A percentile compares a stretch with the other conserved stretches of the same genome.
Conservation (phyloP, 2,329 filamentous ascomycete genomes). For the Colletotrichum higginsianum region DNA sequence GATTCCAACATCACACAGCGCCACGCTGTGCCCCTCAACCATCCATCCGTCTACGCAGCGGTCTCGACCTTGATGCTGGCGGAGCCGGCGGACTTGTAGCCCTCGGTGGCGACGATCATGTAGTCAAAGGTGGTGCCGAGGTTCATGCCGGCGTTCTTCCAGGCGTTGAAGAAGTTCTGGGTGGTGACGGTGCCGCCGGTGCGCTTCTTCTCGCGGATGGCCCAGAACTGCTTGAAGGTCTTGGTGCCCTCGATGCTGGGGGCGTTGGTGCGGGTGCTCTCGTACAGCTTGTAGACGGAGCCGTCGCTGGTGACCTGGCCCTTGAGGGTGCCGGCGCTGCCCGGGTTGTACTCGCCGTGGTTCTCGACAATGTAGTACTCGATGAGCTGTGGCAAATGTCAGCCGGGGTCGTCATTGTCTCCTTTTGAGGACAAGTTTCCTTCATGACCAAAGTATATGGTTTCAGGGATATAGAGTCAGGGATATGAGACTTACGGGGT, state of each 20-base stretch:
- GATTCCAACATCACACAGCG: too few relatives aligned
- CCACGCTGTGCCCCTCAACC: too few relatives aligned
- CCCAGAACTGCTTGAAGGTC: constrained; percentile 69
- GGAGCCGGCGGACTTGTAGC: constrained; percentile 65
- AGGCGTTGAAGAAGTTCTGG: constrained; percentile 67
- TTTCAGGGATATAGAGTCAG: too few relatives aligned
- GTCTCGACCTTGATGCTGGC: constrained; percentile 61
- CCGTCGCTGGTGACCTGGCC: constrained; percentile 56
- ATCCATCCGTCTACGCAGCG: constrained; percentile 20
- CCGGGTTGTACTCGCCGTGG: constrained; percentile 55
- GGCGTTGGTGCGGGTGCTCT: constrained; percentile 55
- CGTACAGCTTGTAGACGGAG: constrained; percentile 55
- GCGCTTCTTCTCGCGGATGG: constrained; percentile 64
- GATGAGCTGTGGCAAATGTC: constrained; percentile 13
- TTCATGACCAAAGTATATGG: too few relatives aligned
- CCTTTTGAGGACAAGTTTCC: too few relatives aligned
- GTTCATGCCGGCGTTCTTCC: constrained; percentile 62
- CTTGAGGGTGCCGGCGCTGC: constrained; percentile 50
- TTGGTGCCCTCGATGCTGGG: constrained; percentile 65
- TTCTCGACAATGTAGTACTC: constrained; percentile 51
- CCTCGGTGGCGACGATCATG: constrained; percentile 69
- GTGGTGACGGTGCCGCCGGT: constrained; percentile 65
- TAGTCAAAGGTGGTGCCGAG: constrained; percentile 65
- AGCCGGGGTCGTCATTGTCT: too few relatives aligned
- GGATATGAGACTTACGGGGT: constrained; percentile 48